Base-by-base conservation (phyloP, 306 rosid genomes). In the Notholithocarpus densiflorus region DNA sequence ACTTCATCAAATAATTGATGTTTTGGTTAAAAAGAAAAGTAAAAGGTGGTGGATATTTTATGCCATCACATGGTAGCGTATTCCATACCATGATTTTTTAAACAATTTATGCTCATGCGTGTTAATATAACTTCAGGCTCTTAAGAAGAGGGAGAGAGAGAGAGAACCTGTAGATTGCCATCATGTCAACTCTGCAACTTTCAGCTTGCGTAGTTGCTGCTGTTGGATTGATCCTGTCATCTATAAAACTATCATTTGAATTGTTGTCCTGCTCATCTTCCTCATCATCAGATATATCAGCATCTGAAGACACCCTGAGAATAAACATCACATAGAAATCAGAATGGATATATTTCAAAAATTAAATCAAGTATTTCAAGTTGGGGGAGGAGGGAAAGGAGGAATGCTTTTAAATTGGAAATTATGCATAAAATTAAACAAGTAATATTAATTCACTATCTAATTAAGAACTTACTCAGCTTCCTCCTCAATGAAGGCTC, bases 231-330 rank as follows among this genome's bases (percentile, higher is more conserved):
- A 83, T 84, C 80, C 91, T 78, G 87, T 94, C 98, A 89, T 94
- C 98, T 85, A 94, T 94, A 91, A 94, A 94, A 86, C 97, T 91
- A 83, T 91, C 92, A 69, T 68, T 34, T 48, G 97, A 90, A 81
- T 86, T 27, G 75, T 72, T 81, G 23, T 88, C 88, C 80, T 51
- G 79, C 72, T 81, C 90, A 14, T 78, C 95, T 86, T 88, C 97
- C 82, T 94, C 97, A 45, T 91, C 95, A 54, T 81, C 91, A 76
- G 97, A 92, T 61, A 80, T 68, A 79, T 74, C 83, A 52, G 87
- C 81, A 59, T 92, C 97, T 37, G 89, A 81, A 79, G 95, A 91
- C 27, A 89, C 97, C 92, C 98, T 89, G 84, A 29, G 48, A 59
- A 81, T 29, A 56, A 12, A 3, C 24, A 73, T 76, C 52, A 76